These are phyloP conservation scores for Curvularia spicifera DNA, from an alignment of 2,329 filamentous ascomycete species.

Conservation along the genomic window DNA sequence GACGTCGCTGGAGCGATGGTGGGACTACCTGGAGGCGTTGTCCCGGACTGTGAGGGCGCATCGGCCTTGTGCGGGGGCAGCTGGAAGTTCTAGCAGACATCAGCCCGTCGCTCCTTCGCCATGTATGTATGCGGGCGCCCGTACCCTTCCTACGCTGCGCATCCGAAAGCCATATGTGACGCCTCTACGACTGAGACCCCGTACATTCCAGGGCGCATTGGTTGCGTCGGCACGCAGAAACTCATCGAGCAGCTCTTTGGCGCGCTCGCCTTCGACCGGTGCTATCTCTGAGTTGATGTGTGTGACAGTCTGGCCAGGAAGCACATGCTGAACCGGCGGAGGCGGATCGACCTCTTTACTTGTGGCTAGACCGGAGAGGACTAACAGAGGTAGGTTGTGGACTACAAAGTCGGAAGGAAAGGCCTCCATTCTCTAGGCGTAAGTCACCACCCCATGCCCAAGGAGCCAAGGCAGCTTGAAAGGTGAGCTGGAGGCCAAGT, in stretches of 20 bases:
- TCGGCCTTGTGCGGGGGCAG: conserved; percentile 69
- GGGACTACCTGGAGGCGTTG: conserved; percentile 59
- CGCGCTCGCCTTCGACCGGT: conserved; percentile 68
- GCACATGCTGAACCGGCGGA: conserved; percentile 53
- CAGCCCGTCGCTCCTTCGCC: conserved; percentile 23
- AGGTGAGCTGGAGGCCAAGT: background rate
- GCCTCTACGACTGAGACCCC: conserved; percentile 56
- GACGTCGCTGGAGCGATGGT: conserved; percentile 56
- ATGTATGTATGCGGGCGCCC: conserved; percentile 38
- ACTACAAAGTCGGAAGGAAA: conserved; percentile 80
- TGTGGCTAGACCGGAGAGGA: conserved; percentile 74
- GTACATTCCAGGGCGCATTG: conserved; percentile 69
- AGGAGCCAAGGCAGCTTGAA: conserved; percentile 14
- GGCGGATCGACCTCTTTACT: conserved; percentile 45
- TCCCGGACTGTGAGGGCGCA: conserved; percentile 60
- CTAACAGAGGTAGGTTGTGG: conserved; percentile 84
- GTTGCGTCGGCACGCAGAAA: conserved; percentile 71
- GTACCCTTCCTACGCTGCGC: conserved; percentile 79
- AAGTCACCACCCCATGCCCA: conserved; percentile 40
- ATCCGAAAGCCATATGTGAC: conserved; percentile 68
- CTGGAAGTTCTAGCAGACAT: conserved; percentile 56
- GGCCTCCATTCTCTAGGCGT: conserved; percentile 68
- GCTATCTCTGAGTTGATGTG: conserved; percentile 75
- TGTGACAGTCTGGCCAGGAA: conserved; percentile 58
- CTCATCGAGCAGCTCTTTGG: conserved; percentile 68